phyloP scores from a whole-genome alignment of 1,139 yeast genomes.

The Suhomyces maxii region DNA sequence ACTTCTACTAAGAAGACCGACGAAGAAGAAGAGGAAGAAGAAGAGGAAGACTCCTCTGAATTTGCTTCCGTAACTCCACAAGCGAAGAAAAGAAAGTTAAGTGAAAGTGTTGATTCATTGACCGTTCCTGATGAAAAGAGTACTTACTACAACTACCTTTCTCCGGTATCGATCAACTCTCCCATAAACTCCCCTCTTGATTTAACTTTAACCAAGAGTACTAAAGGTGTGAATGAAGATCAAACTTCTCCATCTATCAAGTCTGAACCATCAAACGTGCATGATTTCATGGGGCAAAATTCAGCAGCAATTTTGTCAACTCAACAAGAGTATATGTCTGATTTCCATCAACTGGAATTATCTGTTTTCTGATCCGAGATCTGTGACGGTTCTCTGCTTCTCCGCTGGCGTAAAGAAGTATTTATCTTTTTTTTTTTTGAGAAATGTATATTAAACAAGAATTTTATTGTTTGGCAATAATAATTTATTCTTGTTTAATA shows the following conservation, averaged over 20 bases:
- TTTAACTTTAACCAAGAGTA: constrained; percentile 30
- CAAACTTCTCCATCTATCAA: constrained; percentile 12
- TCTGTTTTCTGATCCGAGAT: not conserved
- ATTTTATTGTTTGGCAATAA: constrained; percentile 19
- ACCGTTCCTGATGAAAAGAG: constrained; percentile 15
- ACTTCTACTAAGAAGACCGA: constrained; percentile 13
- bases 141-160: constrained; percentile 37
- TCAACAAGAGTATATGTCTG: constrained; percentile 4
- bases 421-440: not conserved
- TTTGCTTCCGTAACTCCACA: constrained; percentile 7
- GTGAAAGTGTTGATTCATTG: not conserved
- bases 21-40: constrained; percentile 20
- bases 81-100: constrained; percentile 8
- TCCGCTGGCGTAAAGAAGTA: constrained; percentile 11
- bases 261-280: constrained; percentile 13
- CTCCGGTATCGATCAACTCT: constrained; percentile 48
- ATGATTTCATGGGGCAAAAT: constrained; percentile 51
- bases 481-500: constrained; percentile 21
- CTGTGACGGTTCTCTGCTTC: constrained; percentile 40
- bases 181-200: constrained; percentile 45
- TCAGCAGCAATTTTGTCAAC: constrained; percentile 49
- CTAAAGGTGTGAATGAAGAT: constrained; percentile 6
- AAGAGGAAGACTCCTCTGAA: constrained; percentile 10
- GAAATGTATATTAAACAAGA: constrained; percentile 27
- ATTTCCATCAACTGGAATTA: constrained; percentile 2